phyloP scores from a whole-genome alignment of 2,329 filamentous ascomycete genomes.

The Phialocephala sp. region DNA sequence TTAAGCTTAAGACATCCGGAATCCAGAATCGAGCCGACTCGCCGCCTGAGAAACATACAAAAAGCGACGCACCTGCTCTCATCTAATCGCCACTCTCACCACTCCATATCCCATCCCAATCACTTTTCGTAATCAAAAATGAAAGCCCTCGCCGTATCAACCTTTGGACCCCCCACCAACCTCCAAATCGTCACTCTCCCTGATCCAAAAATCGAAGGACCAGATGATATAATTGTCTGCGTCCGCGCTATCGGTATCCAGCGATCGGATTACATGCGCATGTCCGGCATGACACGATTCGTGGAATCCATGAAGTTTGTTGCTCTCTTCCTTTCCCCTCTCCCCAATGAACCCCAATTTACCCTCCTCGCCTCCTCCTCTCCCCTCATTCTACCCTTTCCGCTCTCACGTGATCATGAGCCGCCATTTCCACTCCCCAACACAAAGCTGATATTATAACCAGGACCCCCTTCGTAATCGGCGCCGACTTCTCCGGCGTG shows the following conservation, averaged over 20 bases:
- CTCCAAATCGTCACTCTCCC: constrained; percentile 4
- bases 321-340: not conserved
- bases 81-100: not conserved
- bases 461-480: constrained; percentile 47
- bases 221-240: constrained; percentile 1
- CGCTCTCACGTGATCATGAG: too few relatives aligned
- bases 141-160: not conserved
- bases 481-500: constrained; percentile 48
- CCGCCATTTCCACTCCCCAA: not conserved
- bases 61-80: not conserved
- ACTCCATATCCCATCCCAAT: too few relatives aligned
- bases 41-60: too few relatives aligned
- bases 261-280: not conserved
- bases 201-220: not conserved
- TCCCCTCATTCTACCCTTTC: too few relatives aligned
- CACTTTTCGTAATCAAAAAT: not conserved
- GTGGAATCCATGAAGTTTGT: not conserved
- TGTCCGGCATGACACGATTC: not conserved
- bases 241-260: constrained; percentile 1
- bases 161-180: not conserved
- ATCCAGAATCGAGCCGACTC: too few relatives aligned
- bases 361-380: too few relatives aligned
- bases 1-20: too few relatives aligned
- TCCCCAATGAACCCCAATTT: not conserved
- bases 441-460: too few relatives aligned